phyloP scores from a whole-genome alignment of 164 flowering plant species.

The Saururus chinensis region DNA sequence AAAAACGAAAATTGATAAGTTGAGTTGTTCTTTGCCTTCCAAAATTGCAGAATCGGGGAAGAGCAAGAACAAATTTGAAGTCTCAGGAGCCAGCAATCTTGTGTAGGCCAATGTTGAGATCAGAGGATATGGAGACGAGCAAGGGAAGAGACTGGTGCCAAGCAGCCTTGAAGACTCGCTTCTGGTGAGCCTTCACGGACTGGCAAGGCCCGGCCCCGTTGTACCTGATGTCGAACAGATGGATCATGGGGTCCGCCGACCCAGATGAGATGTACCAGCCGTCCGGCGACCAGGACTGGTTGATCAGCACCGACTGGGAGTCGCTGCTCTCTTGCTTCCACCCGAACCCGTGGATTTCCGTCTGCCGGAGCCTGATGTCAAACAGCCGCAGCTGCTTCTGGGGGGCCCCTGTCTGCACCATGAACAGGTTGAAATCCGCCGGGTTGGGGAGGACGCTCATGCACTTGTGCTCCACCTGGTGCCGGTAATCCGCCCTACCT shows the following conservation, averaged over 20 bases:
- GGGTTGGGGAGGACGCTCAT: constrained; percentile 90
- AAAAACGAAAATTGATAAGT: no score
- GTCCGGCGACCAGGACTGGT: constrained; percentile 95
- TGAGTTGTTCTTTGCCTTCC: no score
- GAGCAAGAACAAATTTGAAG: neutral
- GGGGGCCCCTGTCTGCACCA: constrained; percentile 90
- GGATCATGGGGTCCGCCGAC: constrained; percentile 86
- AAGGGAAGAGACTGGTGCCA: constrained; percentile 79
- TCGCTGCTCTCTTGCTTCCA: constrained; percentile 94
- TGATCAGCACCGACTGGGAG: constrained; percentile 87
- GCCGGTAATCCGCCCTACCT: constrained; percentile 60
- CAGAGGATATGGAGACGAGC: constrained; percentile 87
- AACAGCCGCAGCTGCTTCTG: constrained; percentile 70
- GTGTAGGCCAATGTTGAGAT: constrained; percentile 78
- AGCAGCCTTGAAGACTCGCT: constrained; percentile 78
- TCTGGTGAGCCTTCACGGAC: constrained; percentile 80
- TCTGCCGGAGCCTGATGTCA: constrained; percentile 64
- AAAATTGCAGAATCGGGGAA: no score
- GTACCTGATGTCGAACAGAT: constrained; percentile 81
- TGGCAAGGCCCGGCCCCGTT: constrained; percentile 59
- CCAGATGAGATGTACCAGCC: constrained; percentile 78
- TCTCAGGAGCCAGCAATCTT: constrained; percentile 13
- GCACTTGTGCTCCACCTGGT: constrained; percentile 88
- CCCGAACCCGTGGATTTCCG: constrained; percentile 76
- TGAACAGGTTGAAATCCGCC: constrained; percentile 80